phyloP scores from a whole-genome alignment of 2,329 filamentous ascomycete genomes.

The Parafenestella ontariensis region DNA sequence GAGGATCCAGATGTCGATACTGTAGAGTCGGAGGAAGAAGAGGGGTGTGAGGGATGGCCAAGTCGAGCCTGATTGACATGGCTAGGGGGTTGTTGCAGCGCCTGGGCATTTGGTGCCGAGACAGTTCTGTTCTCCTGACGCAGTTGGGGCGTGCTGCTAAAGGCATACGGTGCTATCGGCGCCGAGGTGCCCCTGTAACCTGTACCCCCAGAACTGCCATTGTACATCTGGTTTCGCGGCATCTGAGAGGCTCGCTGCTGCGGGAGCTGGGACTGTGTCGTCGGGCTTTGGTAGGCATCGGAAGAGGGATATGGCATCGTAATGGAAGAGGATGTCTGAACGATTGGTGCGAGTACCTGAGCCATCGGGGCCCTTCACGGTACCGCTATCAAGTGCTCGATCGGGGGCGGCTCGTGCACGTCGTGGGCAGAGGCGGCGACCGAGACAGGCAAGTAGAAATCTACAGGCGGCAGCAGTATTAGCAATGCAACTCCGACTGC shows the following conservation, averaged over 20 bases:
- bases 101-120: slow-evolving; percentile 60
- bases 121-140: slow-evolving; percentile 63
- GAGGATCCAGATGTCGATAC: slow-evolving; percentile 59
- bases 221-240: slow-evolving; percentile 53
- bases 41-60: slow-evolving; percentile 48
- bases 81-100: slow-evolving; percentile 37
- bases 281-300: slow-evolving; percentile 55
- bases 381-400: slow-evolving; percentile 26
- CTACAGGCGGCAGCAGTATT: slow-evolving; percentile 22
- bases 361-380: slow-evolving; percentile 46
- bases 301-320: slow-evolving; percentile 59
- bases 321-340: slow-evolving; percentile 56
- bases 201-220: slow-evolving; percentile 47
- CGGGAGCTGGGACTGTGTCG: slow-evolving; percentile 45
- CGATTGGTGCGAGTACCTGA: slow-evolving; percentile 57
- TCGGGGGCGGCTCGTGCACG: slow-evolving; percentile 24
- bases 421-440: slow-evolving; percentile 21
- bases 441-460: slow-evolving; percentile 19
- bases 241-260: slow-evolving; percentile 51
- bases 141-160: slow-evolving; percentile 61
- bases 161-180: slow-evolving; percentile 59
- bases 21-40: slow-evolving; percentile 52
- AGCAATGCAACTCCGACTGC: slow-evolving; percentile 18
- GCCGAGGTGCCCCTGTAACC: slow-evolving; percentile 53
- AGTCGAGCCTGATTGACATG: slow-evolving; percentile 34